Conservation (phyloP, 164 flowering plant species). For the Litsea cubeba region DNA sequence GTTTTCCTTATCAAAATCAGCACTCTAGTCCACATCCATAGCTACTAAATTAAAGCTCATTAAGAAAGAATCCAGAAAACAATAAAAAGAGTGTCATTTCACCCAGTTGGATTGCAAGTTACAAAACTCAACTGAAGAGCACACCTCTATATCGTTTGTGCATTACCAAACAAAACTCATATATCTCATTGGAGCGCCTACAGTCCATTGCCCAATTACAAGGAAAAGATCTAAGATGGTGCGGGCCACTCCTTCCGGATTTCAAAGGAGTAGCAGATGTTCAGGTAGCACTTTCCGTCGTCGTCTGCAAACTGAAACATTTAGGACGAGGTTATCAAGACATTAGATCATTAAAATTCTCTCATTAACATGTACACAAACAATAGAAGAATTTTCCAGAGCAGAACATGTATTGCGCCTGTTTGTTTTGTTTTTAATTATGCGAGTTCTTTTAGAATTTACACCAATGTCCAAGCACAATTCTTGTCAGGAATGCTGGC, state of each 20-base stretch:
- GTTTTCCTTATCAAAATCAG: no score
- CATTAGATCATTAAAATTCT: not conserved
- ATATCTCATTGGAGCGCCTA: not conserved
- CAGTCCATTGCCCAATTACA: not conserved
- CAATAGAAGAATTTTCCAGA: no score
- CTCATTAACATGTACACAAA: not conserved
- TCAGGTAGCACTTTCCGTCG: slow-evolving; percentile 53
- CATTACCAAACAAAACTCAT: not conserved
- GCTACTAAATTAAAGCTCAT: not conserved
- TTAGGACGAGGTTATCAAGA: not conserved
- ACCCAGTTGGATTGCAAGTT: slow-evolving; percentile 1
- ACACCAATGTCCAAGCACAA: no score
- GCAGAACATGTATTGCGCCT: no score
- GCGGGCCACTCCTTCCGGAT: slow-evolving; percentile 48
- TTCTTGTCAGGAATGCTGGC: not conserved
- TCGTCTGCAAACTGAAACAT: slow-evolving; percentile 44
- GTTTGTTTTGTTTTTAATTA: no score
- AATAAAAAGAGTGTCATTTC: not conserved
- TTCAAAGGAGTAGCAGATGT: slow-evolving; percentile 45
- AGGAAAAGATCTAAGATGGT: not conserved
- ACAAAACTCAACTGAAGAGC: slow-evolving; percentile 6
- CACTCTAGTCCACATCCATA: no score
- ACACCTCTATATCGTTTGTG: not conserved
- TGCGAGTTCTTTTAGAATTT: no score
- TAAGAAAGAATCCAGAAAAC: not conserved